Base-by-base conservation (phyloP, 768 basidiomycete genomes). In the Boletus edulis region DNA sequence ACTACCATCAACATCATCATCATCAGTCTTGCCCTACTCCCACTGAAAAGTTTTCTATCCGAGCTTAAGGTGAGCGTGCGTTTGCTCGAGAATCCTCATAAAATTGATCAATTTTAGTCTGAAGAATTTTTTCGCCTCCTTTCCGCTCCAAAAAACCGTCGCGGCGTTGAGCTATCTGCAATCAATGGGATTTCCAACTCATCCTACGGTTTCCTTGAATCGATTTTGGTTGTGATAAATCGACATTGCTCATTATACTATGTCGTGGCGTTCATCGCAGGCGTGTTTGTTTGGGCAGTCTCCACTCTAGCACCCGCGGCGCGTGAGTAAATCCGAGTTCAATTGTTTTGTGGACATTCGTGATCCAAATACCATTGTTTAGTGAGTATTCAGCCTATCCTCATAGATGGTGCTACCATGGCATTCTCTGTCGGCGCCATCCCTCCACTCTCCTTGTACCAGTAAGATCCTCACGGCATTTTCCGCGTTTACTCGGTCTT, bases 121-220 rank as follows among this genome's bases (percentile, higher is more conserved):
- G 61, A 62, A 46, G 61, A 62, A 46, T 61, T 57, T 46, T 61
- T 62, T 34, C 59, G 61, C n/a, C 55, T 62, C 9, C 61, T 62
- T 27, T 48, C 39, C 17, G 17, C 32, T 20, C 40, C n/a, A 32
- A 54, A 5, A 39, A 32, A 54, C n/a, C 32, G n/a, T 39, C 31
- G 13, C 1, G 52, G 61, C 12, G 40, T 57, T n/a, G n/a, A 51
- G 5, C 31, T 62, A 27, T 40, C 14, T n/a, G 12, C 37, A 2
- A 22, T 62, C 47, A 62, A 61, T 31, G 61, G 46, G 15, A 62
- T 61, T 51, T 62, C 61, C 22, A 57, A 42, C 39, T 17, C 47
- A 13, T 62, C 61, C 15, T 57, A 57, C 2, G 35, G 52, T 29
- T 3, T 57, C 24, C 15, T 61, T 4, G 51, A 57, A 34, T 57